Percentiles rank a stretch among this genome's conserved stretches.
Conservation (phyloP, 257 asterid genomes). For the Schizonepeta tenuifolia region DNA sequence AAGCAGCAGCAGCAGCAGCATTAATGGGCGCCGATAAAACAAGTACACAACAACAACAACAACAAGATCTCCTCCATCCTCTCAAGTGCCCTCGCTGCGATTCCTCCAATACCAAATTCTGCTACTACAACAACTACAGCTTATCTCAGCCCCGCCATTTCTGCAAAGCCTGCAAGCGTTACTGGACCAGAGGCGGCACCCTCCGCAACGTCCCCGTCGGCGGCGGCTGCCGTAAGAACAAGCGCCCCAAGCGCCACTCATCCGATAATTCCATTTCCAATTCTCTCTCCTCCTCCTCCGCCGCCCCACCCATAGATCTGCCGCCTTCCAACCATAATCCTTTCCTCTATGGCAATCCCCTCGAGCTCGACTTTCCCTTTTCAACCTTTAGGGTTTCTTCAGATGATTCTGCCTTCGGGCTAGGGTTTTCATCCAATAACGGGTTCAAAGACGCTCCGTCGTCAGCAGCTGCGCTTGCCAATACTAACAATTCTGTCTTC, state of each 20-base stretch:
- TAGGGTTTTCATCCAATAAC: conserved; percentile 50
- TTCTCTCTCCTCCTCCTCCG: conserved; percentile 24
- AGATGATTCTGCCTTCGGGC: conserved; percentile 30
- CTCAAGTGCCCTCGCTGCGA: conserved; percentile 72
- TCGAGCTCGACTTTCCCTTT: conserved; percentile 49
- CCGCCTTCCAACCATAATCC: conserved; percentile 36
- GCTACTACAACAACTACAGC: conserved; percentile 70
- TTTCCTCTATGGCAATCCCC: conserved; percentile 30
- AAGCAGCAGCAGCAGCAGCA: conserved; percentile 31
- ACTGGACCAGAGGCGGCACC: conserved; percentile 68
- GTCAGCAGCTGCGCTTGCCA: not conserved
- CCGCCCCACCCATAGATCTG: no score
- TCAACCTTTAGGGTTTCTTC: conserved; percentile 45
- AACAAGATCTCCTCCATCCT: conserved; percentile 35
- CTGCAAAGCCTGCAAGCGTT: conserved; percentile 66
- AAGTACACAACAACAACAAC: no score
- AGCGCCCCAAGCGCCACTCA: conserved; percentile 44
- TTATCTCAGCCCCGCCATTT: conserved; percentile 69
- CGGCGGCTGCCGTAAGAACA: conserved; percentile 63
- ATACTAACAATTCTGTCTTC: conserved; percentile 24
- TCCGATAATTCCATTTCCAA: not conserved
- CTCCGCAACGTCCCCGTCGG: conserved; percentile 73
- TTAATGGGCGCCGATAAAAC: not conserved
- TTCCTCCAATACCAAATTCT: conserved; percentile 61
- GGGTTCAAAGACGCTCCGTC: conserved; percentile 34